These are phyloP conservation scores for Pythium angustatum DNA, from an alignment of 352 stramenopile genomes.

Conservation along the genomic window DNA sequence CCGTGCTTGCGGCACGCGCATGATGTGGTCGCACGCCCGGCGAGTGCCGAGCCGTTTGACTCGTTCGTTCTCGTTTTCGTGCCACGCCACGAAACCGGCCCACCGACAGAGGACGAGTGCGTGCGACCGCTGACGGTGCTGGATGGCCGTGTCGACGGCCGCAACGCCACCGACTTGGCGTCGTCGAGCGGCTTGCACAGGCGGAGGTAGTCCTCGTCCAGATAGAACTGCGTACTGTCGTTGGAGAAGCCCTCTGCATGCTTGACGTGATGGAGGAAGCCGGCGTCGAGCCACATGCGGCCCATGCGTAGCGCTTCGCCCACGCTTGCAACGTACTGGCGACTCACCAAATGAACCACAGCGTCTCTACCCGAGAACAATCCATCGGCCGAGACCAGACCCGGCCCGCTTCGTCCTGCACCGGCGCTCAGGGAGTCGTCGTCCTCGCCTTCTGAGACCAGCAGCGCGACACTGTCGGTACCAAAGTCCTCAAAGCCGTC, in stretches of 20 bases:
- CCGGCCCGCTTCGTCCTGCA: not conserved
- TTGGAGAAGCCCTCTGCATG: conserved; percentile 27
- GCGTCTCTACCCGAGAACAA: conserved; percentile 4
- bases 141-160: no score
- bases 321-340: not conserved
- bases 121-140: no score
- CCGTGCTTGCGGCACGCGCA: conserved; percentile 38
- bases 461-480: conserved; percentile 9
- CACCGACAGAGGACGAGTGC: not conserved
- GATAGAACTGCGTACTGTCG: conserved; percentile 24
- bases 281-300: conserved; percentile 37
- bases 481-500: conserved; percentile 32
- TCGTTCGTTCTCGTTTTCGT: not conserved
- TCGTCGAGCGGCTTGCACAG: conserved; percentile 24
- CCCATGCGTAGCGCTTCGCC: conserved; percentile 34
- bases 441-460: conserved; percentile 5
- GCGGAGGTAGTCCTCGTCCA: conserved; percentile 34
- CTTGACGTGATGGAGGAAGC: conserved; percentile 39
- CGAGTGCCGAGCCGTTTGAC: not conserved
- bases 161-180: not conserved
- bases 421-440: not conserved
- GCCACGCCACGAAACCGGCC: not conserved
- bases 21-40: not conserved
- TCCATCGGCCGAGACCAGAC: not conserved
- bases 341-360: conserved; percentile 12